These are phyloP conservation scores for Colletotrichum lindemuthianum DNA, from an alignment of 2,329 filamentous ascomycete genomes.

Conservation along the genomic window DNA sequence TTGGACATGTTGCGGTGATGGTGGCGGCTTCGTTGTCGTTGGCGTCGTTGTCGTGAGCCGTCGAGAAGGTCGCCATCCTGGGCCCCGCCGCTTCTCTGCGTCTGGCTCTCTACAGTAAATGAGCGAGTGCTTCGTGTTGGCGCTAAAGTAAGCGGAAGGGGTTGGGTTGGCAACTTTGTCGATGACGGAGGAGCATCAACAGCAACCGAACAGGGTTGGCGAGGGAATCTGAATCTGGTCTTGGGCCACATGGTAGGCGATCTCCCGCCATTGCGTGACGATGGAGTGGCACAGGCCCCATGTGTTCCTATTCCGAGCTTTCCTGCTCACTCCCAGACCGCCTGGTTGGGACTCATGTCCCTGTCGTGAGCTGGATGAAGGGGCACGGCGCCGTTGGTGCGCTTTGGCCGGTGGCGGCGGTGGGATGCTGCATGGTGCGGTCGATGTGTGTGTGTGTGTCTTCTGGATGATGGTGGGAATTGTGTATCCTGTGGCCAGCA, in stretches of 20 bases:
- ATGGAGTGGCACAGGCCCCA: slow-evolving; percentile 10
- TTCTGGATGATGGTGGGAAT: neutral
- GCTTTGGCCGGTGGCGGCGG: slow-evolving; percentile 29
- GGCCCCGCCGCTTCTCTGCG: slow-evolving; percentile 1
- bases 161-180: slow-evolving; percentile 13
- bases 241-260: slow-evolving; percentile 26
- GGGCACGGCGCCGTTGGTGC: slow-evolving; percentile 24
- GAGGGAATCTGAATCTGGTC: slow-evolving; percentile 10
- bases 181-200: slow-evolving; percentile 2
- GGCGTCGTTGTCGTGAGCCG: neutral
- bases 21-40: slow-evolving; percentile 2
- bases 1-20: slow-evolving; percentile 7
- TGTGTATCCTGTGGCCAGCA: too few relatives aligned
- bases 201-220: slow-evolving; percentile 20
- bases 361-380: slow-evolving; percentile 27
- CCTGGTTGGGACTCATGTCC: slow-evolving; percentile 31
- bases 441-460: neutral
- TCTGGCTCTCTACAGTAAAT: too few relatives aligned
- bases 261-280: slow-evolving; percentile 33
- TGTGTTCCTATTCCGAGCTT: slow-evolving; percentile 8
- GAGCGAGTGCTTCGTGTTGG: slow-evolving; percentile 1
- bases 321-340: slow-evolving; percentile 26
- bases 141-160: slow-evolving; percentile 8
- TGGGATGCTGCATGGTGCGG: slow-evolving; percentile 25
- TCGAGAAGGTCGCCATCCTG: slow-evolving; percentile 20